phyloP scores from a whole-genome alignment of 371 early-diverging fungal genomes.

The Mortierella sp. region DNA sequence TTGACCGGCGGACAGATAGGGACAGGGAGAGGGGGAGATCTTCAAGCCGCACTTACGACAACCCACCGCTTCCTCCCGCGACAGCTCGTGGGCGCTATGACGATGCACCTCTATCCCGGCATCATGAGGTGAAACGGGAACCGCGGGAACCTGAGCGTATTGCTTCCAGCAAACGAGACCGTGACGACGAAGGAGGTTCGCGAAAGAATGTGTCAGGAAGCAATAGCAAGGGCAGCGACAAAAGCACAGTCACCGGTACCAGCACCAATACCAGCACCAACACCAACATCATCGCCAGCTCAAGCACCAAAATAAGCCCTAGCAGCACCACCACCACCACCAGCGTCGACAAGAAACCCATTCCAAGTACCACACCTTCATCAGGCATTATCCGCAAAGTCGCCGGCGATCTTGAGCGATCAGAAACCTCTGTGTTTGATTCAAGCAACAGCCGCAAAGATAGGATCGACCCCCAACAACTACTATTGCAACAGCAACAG shows the following conservation, averaged over 20 bases:
- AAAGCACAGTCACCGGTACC: not conserved
- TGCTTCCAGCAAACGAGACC: not conserved
- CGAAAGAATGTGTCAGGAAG: not conserved
- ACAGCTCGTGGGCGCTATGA: not conserved
- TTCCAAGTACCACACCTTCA: too few species aligned
- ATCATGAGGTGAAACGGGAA: not conserved
- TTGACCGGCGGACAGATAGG: not conserved
- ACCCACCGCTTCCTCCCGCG: not conserved
- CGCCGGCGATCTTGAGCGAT: not conserved
- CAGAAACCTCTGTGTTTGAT: not conserved
- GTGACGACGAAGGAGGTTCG: not conserved
- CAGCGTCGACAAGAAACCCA: not conserved
- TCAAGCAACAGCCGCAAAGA: not conserved
- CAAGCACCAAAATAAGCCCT: not conserved
- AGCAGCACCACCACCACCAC: not conserved
- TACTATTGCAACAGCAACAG: not conserved
- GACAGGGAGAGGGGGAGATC: not conserved
- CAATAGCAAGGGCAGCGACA: not conserved
- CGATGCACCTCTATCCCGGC: not conserved
- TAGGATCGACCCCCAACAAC: not conserved
- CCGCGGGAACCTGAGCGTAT: not conserved
- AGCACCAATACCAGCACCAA: not conserved
- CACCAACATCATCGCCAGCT: not conserved
- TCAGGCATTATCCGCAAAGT: not conserved
- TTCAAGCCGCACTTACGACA: not conserved